These are phyloP conservation scores for Solanum tarijense DNA, from an alignment of 257 asterid species.

Conservation along the genomic window DNA sequence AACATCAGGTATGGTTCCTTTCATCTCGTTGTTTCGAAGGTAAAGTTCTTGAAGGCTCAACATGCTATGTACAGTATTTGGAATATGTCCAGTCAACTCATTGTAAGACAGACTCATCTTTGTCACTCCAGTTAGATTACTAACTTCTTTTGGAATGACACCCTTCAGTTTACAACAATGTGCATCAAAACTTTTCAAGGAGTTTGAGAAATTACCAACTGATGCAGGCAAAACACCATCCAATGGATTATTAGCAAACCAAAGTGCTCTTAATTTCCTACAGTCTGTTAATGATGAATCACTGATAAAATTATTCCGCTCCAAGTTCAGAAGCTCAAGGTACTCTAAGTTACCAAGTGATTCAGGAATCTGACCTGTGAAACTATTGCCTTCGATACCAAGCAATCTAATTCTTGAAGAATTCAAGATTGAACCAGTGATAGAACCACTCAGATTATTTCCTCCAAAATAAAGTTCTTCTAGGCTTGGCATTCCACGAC, in stretches of 20 bases:
- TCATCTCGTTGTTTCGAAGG: too few relatives aligned
- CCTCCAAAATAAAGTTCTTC: neutral
- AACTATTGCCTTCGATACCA: neutral
- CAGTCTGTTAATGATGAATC: neutral
- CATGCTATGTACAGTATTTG: too few relatives aligned
- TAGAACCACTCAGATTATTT: neutral
- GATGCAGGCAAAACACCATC: neutral
- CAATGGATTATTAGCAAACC: neutral
- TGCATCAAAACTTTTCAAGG: too few relatives aligned
- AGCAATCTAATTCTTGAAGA: slow-evolving; percentile 1
- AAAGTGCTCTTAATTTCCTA: neutral
- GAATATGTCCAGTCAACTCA: too few relatives aligned
- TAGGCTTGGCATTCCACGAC: neutral
- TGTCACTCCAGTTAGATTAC: neutral
- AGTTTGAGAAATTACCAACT: neutral
- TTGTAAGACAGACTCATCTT: too few relatives aligned
- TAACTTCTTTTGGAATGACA: neutral
- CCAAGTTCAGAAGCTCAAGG: neutral
- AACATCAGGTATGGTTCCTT: too few relatives aligned
- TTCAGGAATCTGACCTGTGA: slow-evolving; percentile 11
- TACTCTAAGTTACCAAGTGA: slow-evolving; percentile 6
- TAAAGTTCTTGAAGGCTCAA: too few relatives aligned
- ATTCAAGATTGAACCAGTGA: slow-evolving; percentile 16
- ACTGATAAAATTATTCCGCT: neutral
- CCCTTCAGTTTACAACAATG: neutral